A percentile compares a stretch with the other conserved stretches of the same genome.
These are phyloP conservation scores for Isabelozyma heimii DNA, from an alignment of 805 yeast species.

Conservation along the genomic window DNA sequence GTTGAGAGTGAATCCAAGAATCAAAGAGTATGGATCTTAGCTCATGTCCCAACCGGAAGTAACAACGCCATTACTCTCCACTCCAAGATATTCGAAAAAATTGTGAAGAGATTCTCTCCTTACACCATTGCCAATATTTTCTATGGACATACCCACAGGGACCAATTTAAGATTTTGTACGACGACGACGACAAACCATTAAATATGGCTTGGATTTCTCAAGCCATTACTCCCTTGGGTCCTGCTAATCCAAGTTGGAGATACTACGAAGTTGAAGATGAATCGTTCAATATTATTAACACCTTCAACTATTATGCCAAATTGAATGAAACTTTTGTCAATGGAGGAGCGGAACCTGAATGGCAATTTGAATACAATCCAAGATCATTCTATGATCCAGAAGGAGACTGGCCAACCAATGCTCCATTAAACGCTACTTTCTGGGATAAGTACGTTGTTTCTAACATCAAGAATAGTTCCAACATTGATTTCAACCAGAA, in stretches of 20 bases:
- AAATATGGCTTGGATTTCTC: conserved; percentile 63
- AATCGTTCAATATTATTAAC: conserved; percentile 60
- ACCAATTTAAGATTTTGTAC: conserved; percentile 62
- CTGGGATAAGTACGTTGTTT: conserved; percentile 56
- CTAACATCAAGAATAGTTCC: conserved; percentile 33
- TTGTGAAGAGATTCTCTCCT: conserved; percentile 66
- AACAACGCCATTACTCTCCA: conserved; percentile 60
- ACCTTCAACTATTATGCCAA: conserved; percentile 57
- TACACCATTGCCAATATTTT: conserved; percentile 65
- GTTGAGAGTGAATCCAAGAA: conserved; percentile 54
- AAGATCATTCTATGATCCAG: conserved; percentile 52
- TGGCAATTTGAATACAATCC: conserved; percentile 69
- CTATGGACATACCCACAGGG: conserved; percentile 71
- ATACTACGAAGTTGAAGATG: conserved; percentile 63
- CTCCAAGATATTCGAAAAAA: conserved; percentile 52
- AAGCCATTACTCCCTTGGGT: conserved; percentile 60
- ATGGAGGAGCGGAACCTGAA: conserved; percentile 53
- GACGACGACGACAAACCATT: conserved; percentile 42
- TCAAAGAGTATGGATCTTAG: conserved; percentile 71
- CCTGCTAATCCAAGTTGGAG: conserved; percentile 71
- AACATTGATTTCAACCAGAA: conserved; percentile 46
- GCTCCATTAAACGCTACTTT: conserved; percentile 67
- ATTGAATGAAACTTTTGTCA: conserved; percentile 54
- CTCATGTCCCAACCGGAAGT: conserved; percentile 63
- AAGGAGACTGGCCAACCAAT: conserved; percentile 52